Conservation (phyloP, 2,329 filamentous ascomycete genomes). For the Pestalotiopsis sp. region DNA sequence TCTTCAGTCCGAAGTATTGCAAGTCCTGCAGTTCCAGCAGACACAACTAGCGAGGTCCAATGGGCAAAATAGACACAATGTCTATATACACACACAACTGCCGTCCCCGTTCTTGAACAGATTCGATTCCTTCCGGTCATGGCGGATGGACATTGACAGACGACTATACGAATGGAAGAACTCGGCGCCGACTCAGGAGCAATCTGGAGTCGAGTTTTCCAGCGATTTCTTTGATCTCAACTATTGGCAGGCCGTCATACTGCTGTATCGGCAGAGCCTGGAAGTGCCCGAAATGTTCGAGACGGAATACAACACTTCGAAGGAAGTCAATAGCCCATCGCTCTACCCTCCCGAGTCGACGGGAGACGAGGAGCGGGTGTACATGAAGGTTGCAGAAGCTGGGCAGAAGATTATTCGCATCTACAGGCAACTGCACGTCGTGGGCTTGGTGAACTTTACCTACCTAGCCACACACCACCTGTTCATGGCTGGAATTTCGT, state of each 20-base stretch:
- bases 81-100: constrained; percentile 76
- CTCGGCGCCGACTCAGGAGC: constrained; percentile 72
- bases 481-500: constrained; percentile 96
- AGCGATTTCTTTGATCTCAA: constrained; percentile 91
- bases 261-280: constrained; percentile 90
- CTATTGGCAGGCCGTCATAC: constrained; percentile 96
- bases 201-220: constrained; percentile 88
- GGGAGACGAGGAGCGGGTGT: constrained; percentile 88
- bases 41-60: constrained; percentile 74
- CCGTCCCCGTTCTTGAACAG: constrained; percentile 83
- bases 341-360: constrained; percentile 66
- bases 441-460: constrained; percentile 91
- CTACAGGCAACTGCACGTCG: constrained; percentile 85
- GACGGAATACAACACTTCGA: constrained; percentile 70
- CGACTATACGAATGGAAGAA: constrained; percentile 86
- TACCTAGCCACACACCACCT: constrained; percentile 94
- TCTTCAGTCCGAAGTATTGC: constrained; percentile 91
- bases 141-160: constrained; percentile 85
- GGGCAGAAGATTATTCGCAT: constrained; percentile 90
- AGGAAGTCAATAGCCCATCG: constrained; percentile 65
- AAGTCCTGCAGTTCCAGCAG: constrained; percentile 91
- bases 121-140: constrained; percentile 84
- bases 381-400: constrained; percentile 92
- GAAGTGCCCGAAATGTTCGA: constrained; percentile 85
- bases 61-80: constrained; percentile 66